Percentiles rank a stretch among this genome's conserved stretches.
phyloP scores from a whole-genome alignment of 1,284 basidiomycete genomes.

The Psilocybe mexicana region DNA sequence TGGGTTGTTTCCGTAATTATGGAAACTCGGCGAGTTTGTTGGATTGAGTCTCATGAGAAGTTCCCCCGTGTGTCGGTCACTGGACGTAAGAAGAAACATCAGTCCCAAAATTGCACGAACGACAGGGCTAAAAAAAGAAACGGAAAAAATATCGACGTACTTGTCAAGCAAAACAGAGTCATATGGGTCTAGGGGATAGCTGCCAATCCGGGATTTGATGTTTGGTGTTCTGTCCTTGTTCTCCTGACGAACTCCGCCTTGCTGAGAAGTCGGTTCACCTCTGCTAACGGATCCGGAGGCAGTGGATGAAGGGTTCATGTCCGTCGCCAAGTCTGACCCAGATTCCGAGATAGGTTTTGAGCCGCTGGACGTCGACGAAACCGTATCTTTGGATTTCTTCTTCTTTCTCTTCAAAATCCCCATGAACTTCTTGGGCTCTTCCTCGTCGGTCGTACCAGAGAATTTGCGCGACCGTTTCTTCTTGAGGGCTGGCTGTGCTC shows the following conservation, averaged over 20 bases:
- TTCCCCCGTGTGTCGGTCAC: slow-evolving; percentile 54
- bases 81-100: slow-evolving; percentile 26
- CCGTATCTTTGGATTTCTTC: slow-evolving; percentile 15
- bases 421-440: slow-evolving; percentile 23
- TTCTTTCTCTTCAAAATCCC: slow-evolving; percentile 26
- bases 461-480: not conserved
- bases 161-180: slow-evolving; percentile 54
- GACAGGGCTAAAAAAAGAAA: not conserved
- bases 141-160: slow-evolving; percentile 39
- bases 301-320: not conserved
- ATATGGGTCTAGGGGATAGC: slow-evolving; percentile 41
- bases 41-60: slow-evolving; percentile 52
- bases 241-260: slow-evolving; percentile 3
- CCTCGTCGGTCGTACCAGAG: not conserved
- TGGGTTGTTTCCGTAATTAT: slow-evolving; percentile 48
- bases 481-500: slow-evolving; percentile 23
- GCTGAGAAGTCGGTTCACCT: slow-evolving; percentile 1
- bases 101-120: not conserved
- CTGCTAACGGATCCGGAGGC: not conserved
- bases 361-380: not conserved
- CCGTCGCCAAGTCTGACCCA: not conserved
- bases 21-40: slow-evolving; percentile 54
- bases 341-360: not conserved
- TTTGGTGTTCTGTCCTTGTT: slow-evolving; percentile 10
- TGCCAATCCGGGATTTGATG: slow-evolving; percentile 25